Evolutionary conservation across 2,329 filamentous ascomycete genomes (phyloP).

Genomic region (Fonsecaea monophora): DNA sequence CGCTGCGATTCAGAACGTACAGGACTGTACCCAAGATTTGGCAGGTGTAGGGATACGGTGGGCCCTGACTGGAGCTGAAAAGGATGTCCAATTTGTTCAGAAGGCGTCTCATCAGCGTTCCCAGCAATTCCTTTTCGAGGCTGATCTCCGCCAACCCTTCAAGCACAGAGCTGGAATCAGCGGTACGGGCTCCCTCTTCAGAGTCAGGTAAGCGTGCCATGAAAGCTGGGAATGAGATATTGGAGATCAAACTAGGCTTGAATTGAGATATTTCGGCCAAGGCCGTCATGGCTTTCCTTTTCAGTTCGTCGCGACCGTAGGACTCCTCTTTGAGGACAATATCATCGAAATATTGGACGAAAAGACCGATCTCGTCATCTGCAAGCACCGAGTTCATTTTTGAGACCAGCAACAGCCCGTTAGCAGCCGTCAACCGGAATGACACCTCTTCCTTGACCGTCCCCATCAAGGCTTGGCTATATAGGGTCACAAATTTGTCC

Average conservation of each 20-base stretch:
- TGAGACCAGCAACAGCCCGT: constrained; percentile 56
- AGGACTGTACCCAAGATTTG: constrained; percentile 67
- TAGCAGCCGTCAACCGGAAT: constrained; percentile 57
- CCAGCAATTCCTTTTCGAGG: constrained; percentile 67
- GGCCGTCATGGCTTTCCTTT: constrained; percentile 63
- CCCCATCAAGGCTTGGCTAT: constrained; percentile 62
- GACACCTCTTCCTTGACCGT: constrained; percentile 59
- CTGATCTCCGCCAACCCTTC: constrained; percentile 71
- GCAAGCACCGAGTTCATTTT: constrained; percentile 56
- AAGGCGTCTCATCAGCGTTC: constrained; percentile 67
- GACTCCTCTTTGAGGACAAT: constrained; percentile 66
- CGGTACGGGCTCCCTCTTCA: constrained; percentile 53
- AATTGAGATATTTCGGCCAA: constrained; percentile 67
- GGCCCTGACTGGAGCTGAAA: constrained; percentile 56
- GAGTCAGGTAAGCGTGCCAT: constrained; percentile 68
- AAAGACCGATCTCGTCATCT: constrained; percentile 60
- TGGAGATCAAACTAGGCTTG: constrained; percentile 67
- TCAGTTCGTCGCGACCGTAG: constrained; percentile 63
- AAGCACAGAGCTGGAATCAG: constrained; percentile 61
- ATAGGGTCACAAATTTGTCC: constrained; percentile 60
- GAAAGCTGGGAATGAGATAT: constrained; percentile 70
- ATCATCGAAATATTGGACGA: constrained; percentile 65
- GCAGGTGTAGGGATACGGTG: constrained; percentile 62
- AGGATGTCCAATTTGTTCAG: constrained; percentile 68
- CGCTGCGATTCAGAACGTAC: constrained; percentile 60